Conservation (phyloP, 495 filamentous ascomycete genomes). For the Penicillium salamii region DNA sequence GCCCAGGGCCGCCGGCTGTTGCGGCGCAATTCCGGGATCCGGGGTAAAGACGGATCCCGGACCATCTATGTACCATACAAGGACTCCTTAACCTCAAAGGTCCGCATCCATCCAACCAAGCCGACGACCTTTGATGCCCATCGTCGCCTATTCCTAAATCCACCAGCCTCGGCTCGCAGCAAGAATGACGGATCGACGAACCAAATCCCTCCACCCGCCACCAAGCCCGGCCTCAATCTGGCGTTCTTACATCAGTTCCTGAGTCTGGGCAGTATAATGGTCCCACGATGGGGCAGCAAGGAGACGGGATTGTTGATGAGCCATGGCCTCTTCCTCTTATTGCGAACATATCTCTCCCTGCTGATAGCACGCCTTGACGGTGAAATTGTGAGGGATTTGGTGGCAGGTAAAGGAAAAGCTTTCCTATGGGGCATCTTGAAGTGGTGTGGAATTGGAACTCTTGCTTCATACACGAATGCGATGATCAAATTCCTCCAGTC, state of each 20-base stretch:
- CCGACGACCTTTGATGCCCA: conserved; percentile 94
- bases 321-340: conserved; percentile 65
- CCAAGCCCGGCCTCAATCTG: conserved; percentile 89
- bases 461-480: conserved; percentile 89
- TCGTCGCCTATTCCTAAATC: conserved; percentile 86
- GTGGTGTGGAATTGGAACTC: conserved; percentile 68
- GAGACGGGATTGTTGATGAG: conserved; percentile 86
- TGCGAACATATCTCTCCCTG: conserved; percentile 91
- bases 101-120: conserved; percentile 91
- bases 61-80: conserved; percentile 94
- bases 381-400: conserved; percentile 92
- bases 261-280: conserved; percentile 94
- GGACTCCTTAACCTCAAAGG: conserved; percentile 74
- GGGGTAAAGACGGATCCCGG: conserved; percentile 89
- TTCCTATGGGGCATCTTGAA: conserved; percentile 91
- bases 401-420: conserved; percentile 83
- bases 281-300: conserved; percentile 91
- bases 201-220: conserved; percentile 78
- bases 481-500: conserved; percentile 98
- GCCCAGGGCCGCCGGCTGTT: conserved; percentile 76
- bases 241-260: conserved; percentile 98
- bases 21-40: conserved; percentile 86
- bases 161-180: conserved; percentile 72
- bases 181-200: conserved; percentile 60
- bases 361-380: conserved; percentile 92